phyloP scores from a whole-genome alignment of 2,329 filamentous ascomycete species.

The Cladophialophora chaetospira region DNA sequence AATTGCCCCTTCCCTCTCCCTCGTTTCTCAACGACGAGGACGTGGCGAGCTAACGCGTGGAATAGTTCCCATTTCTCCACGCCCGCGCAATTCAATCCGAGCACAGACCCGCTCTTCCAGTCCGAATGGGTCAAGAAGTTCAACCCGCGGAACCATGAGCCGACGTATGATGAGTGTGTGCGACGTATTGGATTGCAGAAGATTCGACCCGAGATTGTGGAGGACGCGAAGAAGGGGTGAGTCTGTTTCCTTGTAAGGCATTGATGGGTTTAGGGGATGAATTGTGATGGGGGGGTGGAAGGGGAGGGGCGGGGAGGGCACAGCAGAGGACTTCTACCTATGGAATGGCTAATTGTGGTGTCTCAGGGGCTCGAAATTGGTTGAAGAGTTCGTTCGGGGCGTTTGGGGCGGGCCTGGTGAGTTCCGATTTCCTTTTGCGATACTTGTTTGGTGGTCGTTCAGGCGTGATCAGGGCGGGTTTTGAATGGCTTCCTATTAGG shows the following conservation, averaged over 20 bases:
- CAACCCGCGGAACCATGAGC: conserved; percentile 65
- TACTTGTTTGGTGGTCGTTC: too few relatives aligned
- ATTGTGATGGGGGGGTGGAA: too few relatives aligned
- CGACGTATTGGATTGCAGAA: conserved; percentile 63
- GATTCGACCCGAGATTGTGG: conserved; percentile 65
- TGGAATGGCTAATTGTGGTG: background rate
- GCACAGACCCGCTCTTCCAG: conserved; percentile 63
- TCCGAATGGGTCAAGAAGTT: conserved; percentile 58
- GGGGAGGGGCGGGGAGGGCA: background rate
- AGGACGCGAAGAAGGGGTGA: conserved; percentile 47
- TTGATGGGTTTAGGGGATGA: too few relatives aligned
- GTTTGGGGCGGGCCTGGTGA: conserved; percentile 53
- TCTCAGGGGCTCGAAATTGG: conserved; percentile 52
- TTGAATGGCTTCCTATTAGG: too few relatives aligned
- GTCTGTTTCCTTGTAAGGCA: conserved; percentile 34
- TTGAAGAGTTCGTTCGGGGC: conserved; percentile 67
- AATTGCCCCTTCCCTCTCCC: too few relatives aligned
- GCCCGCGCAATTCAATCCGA: conserved; percentile 56
- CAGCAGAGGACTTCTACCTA: background rate
- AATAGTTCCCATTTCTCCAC: conserved; percentile 59
- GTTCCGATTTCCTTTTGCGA: background rate
- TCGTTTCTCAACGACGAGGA: too few relatives aligned
- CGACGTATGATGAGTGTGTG: conserved; percentile 65
- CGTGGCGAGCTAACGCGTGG: too few relatives aligned
- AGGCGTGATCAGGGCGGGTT: too few relatives aligned